Base-by-base conservation (phyloP, 495 filamentous ascomycete species). In the Lineolata rhizophorae region DNA sequence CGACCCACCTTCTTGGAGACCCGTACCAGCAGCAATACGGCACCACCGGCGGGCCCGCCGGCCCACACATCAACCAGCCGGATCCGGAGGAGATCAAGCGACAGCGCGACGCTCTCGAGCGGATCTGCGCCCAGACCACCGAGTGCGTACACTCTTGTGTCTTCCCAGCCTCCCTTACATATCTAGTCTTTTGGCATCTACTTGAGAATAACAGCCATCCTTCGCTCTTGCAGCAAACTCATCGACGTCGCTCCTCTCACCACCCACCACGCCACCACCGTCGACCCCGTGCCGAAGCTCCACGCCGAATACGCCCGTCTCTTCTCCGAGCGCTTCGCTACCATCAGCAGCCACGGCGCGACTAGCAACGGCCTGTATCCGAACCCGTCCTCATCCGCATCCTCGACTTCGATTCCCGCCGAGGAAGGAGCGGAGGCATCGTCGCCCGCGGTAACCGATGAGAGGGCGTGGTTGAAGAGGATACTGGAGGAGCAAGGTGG, bases 41-140 rank as follows among this genome's bases (percentile, higher is more conserved):
- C 35, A 40, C 36, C 34, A 37, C 43, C 24, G 42, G 37, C 20
- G 18, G 29, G 12, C 8, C 19, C 1, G 39, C 31, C 15, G 21
- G 34, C 13, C 30, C 4, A 8, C 44, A 49, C 22, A n/a, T n/a
- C n/a, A 36, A 43, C 18, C 29, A 29, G 15, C 39, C 42, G 19
- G 38, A 42, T 38, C 51, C 46, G 11, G 52, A 54, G 27, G 51
- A 52, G 42, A 37, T 56, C 9, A 37, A 44, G 31, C 44, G 52
- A 32, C 44, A 49, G 32, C 38, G 52, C 18, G 51, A 56, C 38
- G 49, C 39, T 13, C 31, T 54, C 34, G 51, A 56, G 31, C 42
- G 42, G 28, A 46, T 56, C 22, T 54, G 51, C 18, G 45, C 45
- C 14, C 45, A 49, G 35, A 49, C 52, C 2, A 42, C 44, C 11